phyloP scores from a whole-genome alignment of 352 stramenopile species.

The Thraustochytrium sp. region DNA sequence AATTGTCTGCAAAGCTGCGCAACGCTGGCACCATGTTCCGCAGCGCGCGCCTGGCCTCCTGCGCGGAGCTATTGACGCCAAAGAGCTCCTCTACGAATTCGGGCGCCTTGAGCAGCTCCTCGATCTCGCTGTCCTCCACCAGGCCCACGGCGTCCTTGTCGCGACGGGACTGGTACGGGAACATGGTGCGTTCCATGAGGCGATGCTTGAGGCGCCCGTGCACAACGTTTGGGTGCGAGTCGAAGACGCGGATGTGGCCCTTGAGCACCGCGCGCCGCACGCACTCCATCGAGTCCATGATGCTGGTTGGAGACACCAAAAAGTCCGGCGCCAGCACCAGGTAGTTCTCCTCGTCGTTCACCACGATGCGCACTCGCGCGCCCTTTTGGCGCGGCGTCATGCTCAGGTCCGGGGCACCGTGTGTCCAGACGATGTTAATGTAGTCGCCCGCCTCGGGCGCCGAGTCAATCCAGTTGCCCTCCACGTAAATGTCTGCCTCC shows the following conservation, averaged over 20 bases:
- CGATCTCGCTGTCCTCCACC: background rate
- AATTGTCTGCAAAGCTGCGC: background rate
- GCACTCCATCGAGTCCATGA: background rate
- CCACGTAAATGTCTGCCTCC: background rate
- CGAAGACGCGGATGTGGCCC: background rate
- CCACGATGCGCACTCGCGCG: too few relatives aligned
- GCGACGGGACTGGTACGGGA: background rate
- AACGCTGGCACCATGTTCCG: background rate
- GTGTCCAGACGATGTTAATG: conserved; percentile 9
- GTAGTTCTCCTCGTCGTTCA: background rate
- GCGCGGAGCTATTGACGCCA: background rate
- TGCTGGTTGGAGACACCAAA: background rate
- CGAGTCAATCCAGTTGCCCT: background rate
- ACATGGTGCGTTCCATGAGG: background rate
- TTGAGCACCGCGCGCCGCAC: background rate
- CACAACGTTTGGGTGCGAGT: background rate
- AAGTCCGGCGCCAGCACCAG: background rate
- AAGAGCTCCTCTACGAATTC: background rate
- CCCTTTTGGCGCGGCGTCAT: too few relatives aligned
- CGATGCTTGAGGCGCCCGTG: background rate
- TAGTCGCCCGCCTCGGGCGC: background rate
- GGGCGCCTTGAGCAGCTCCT: background rate
- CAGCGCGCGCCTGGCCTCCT: background rate
- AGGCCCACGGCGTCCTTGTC: background rate
- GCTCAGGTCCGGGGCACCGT: background rate